Evolutionary conservation across 176 grass and related monocot species (phyloP).

Genomic region (Poa pratensis): DNA sequence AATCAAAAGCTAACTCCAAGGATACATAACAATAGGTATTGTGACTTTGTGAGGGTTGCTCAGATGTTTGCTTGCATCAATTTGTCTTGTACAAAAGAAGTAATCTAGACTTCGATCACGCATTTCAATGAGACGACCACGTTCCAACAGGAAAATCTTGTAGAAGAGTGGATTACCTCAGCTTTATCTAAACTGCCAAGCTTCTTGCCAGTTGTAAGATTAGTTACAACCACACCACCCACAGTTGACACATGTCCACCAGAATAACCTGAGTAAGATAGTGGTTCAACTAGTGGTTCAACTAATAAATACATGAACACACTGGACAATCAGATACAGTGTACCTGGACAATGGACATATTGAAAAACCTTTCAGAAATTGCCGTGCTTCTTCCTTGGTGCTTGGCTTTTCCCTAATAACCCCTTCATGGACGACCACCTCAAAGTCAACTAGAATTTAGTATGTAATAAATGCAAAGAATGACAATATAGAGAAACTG

Average conservation of each 20-base stretch:
- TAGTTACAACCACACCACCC: conserved; percentile 81
- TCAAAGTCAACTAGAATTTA: conserved; percentile 74
- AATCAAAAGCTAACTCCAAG: conserved; percentile 3
- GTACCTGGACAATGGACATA: neutral
- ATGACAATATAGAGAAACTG: conserved; percentile 25
- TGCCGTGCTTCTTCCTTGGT: conserved; percentile 93
- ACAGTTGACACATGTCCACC: conserved; percentile 92
- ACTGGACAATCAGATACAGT: neutral
- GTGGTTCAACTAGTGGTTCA: neutral
- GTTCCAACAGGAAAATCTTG: conserved; percentile 2
- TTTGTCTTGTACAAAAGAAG: neutral
- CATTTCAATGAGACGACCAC: neutral
- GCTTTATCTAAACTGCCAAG: conserved; percentile 80
- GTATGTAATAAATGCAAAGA: conserved; percentile 49
- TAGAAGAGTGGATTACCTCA: conserved; percentile 57
- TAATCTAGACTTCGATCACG: neutral
- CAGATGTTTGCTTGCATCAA: neutral
- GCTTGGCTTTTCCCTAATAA: conserved; percentile 94
- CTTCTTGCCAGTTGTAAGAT: conserved; percentile 82
- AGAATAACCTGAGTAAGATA: conserved; percentile 70
- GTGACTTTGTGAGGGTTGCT: conserved; percentile 1
- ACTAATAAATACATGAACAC: conserved; percentile 32
- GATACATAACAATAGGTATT: neutral
- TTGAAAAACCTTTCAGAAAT: conserved; percentile 83
- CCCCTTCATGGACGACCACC: conserved; percentile 96